phyloP scores from a whole-genome alignment of 2,329 filamentous ascomycete genomes.

The Epicoccum nigrum region DNA sequence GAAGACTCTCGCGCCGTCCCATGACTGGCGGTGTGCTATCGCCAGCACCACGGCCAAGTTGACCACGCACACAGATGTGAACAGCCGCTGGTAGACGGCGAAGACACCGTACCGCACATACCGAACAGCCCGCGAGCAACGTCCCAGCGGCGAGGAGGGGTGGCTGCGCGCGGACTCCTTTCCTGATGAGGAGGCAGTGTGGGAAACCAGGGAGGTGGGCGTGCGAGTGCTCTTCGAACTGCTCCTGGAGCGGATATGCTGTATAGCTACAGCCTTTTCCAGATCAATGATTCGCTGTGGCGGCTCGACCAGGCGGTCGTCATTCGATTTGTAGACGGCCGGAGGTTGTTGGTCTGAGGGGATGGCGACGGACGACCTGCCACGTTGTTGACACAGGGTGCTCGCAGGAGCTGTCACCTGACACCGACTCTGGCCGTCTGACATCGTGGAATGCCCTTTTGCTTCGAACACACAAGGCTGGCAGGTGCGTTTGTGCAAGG shows the following conservation, averaged over 20 bases:
- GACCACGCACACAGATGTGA: conserved; percentile 49
- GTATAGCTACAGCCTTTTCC: conserved; percentile 25
- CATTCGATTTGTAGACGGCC: conserved; percentile 17
- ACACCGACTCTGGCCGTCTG: conserved; percentile 18
- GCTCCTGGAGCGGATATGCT: background rate
- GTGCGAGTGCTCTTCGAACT: background rate
- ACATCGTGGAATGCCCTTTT: conserved; percentile 22
- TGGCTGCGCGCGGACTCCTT: background rate
- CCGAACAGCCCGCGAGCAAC: conserved; percentile 18
- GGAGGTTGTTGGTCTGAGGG: conserved; percentile 9
- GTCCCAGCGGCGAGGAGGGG: background rate
- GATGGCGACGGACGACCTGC: conserved; percentile 4
- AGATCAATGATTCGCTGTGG: conserved; percentile 10
- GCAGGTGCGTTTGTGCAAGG: conserved; percentile 21
- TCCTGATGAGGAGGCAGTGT: background rate
- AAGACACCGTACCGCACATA: conserved; percentile 26
- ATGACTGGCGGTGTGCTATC: conserved; percentile 14
- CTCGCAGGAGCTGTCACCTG: conserved; percentile 7
- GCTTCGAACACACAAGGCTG: conserved; percentile 7
- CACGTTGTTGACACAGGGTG: conserved; percentile 11
- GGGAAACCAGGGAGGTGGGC: background rate
- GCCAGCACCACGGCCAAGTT: conserved; percentile 42
- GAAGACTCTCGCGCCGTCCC: background rate
- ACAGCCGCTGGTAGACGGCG: conserved; percentile 51
- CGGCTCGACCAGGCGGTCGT: conserved; percentile 11